phyloP scores from a whole-genome alignment of 805 yeast genomes.

The Candida pseudoglaebosa region DNA sequence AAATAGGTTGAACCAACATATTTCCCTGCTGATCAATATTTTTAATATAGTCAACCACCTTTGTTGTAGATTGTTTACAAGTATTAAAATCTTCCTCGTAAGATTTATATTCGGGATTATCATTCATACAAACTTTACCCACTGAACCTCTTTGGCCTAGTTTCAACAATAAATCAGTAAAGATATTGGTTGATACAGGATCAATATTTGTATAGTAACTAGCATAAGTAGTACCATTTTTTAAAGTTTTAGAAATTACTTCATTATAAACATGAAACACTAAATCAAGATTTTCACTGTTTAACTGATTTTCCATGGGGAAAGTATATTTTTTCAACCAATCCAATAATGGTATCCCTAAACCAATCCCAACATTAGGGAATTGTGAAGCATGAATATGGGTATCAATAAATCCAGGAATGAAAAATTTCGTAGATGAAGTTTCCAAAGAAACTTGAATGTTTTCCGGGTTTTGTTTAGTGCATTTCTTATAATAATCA shows the following conservation, averaged over 20 bases:
- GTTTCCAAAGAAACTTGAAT: slow-evolving; percentile 20
- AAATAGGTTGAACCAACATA: slow-evolving; percentile 58
- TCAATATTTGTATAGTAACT: slow-evolving; percentile 90
- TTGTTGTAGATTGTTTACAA: slow-evolving; percentile 49
- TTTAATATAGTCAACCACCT: slow-evolving; percentile 54
- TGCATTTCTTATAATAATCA: slow-evolving; percentile 2
- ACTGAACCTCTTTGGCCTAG: slow-evolving; percentile 84
- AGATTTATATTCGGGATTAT: slow-evolving; percentile 60
- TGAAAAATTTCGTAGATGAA: slow-evolving; percentile 50
- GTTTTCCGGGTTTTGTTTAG: slow-evolving; percentile 3
- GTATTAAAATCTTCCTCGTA: slow-evolving; percentile 61
- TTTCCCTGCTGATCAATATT: slow-evolving; percentile 50
- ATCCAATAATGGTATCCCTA: slow-evolving; percentile 77
- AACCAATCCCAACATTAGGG: slow-evolving; percentile 59
- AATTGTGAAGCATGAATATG: slow-evolving; percentile 45
- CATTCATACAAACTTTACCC: slow-evolving; percentile 94
- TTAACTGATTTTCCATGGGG: slow-evolving; percentile 73
- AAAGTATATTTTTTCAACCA: slow-evolving; percentile 89
- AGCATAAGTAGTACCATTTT: slow-evolving; percentile 87
- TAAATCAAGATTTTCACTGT: slow-evolving; percentile 36
- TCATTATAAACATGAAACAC: slow-evolving; percentile 64
- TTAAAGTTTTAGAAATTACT: slow-evolving; percentile 66
- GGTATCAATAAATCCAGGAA: slow-evolving; percentile 48
- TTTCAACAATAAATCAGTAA: slow-evolving; percentile 66
- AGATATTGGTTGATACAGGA: slow-evolving; percentile 63